Evolutionary conservation across 306 rosid species (phyloP).

Genomic region (Luffa acutangula): DNA sequence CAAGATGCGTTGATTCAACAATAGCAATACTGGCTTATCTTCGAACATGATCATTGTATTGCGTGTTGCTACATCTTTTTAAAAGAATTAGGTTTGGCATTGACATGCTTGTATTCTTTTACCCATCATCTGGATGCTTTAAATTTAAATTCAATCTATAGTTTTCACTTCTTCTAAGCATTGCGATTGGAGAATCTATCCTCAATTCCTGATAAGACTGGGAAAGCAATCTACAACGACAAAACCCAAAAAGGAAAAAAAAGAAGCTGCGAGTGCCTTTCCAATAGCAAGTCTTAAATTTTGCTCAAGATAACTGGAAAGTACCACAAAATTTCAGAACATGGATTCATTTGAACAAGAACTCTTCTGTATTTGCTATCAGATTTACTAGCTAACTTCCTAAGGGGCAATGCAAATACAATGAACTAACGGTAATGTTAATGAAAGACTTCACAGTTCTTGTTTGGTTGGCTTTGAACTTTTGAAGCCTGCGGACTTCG

Average conservation of each 20-base stretch:
- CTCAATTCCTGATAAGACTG: not conserved
- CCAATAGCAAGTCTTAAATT: not conserved
- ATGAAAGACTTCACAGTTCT: conserved; percentile 43
- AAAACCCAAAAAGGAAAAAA: no score
- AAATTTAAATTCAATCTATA: not conserved
- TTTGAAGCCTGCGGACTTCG: conserved; percentile 37
- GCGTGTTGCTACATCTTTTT: conserved; percentile 5
- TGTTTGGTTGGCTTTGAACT: conserved; percentile 36
- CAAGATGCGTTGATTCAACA: conserved; percentile 61
- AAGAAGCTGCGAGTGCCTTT: no score
- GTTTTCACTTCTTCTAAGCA: not conserved
- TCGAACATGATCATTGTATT: not conserved
- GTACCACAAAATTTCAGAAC: conserved; percentile 2
- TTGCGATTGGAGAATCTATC: not conserved
- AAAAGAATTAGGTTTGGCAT: not conserved
- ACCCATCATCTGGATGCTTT: not conserved
- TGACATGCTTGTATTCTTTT: not conserved
- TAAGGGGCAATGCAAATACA: not conserved
- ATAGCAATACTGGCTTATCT: not conserved
- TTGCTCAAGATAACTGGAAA: not conserved
- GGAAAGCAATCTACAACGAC: not conserved
- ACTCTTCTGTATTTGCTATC: not conserved
- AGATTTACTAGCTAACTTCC: not conserved
- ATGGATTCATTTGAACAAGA: not conserved
- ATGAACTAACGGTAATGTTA: not conserved